Conservation (phyloP, 148 eudicot genomes). For the Rhododendron simsii region DNA sequence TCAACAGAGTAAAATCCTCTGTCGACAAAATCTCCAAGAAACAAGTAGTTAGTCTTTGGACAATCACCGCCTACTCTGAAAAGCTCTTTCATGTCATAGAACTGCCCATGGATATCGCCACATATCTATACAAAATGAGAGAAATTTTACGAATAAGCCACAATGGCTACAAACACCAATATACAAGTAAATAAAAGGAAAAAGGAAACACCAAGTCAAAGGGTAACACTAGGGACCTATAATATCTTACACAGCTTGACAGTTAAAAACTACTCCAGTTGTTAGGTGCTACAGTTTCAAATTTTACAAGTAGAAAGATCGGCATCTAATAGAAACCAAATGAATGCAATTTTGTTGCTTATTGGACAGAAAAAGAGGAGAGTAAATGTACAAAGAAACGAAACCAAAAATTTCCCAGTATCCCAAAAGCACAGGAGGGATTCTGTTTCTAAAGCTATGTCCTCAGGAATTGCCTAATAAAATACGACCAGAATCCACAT, state of each 20-base stretch:
- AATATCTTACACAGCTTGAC: background rate
- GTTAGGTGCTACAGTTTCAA: background rate
- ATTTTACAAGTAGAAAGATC: background rate
- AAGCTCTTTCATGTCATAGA: slow-evolving; percentile 93
- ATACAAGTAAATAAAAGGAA: background rate
- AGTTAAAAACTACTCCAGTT: background rate
- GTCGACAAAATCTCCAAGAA: slow-evolving; percentile 96
- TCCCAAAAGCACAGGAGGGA: background rate
- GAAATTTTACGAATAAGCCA: background rate
- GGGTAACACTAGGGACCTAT: background rate
- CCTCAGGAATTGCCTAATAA: background rate
- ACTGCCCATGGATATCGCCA: slow-evolving; percentile 98
- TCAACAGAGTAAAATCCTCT: slow-evolving; percentile 92
- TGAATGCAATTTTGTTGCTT: background rate
- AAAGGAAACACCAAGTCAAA: background rate
- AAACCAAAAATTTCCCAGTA: background rate
- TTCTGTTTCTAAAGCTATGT: background rate
- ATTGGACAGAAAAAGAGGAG: background rate
- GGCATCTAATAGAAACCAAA: background rate
- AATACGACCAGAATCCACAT: background rate
- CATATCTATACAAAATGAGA: slow-evolving; percentile 48
- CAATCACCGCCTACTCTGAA: slow-evolving; percentile 96
- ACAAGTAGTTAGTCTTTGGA: slow-evolving; percentile 89
- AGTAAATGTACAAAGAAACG: background rate
- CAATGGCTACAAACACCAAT: background rate